These are phyloP conservation scores for Pythium dissotocum DNA, from an alignment of 352 stramenopile genomes.

Conservation along the genomic window DNA sequence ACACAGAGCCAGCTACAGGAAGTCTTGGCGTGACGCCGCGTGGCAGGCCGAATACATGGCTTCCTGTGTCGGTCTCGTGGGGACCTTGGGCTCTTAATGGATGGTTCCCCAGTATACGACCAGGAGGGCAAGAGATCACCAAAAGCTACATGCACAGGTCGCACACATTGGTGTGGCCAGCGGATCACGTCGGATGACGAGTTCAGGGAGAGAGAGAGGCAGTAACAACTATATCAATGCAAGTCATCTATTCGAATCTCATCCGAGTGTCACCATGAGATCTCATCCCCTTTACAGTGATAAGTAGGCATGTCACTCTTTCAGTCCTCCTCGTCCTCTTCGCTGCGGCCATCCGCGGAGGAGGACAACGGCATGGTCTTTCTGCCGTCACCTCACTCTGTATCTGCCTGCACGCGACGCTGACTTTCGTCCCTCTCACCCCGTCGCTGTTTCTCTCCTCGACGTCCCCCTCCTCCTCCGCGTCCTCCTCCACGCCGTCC, in stretches of 20 bases:
- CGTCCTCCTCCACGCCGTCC: conserved; percentile 24
- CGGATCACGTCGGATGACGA: not conserved
- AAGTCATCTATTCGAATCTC: conserved; percentile 8
- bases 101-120: not conserved
- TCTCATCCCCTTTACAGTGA: not conserved
- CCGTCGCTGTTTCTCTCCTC: conserved; percentile 37
- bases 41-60: not conserved
- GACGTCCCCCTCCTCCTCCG: conserved; percentile 1
- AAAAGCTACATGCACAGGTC: not conserved
- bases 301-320: conserved; percentile 18
- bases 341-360: not conserved
- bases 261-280: conserved; percentile 2
- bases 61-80: not conserved
- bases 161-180: not conserved
- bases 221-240: not conserved
- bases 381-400: conserved; percentile 60
- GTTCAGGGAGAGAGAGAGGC: not conserved
- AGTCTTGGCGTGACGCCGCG: not conserved
- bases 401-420: conserved; percentile 53
- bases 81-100: not conserved
- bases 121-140: not conserved
- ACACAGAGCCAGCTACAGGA: not conserved
- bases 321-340: not conserved
- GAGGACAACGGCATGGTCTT: conserved; percentile 43
- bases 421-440: conserved; percentile 53